Conservation (phyloP, 768 basidiomycete species). For the Tylopilus subfusipes region DNA sequence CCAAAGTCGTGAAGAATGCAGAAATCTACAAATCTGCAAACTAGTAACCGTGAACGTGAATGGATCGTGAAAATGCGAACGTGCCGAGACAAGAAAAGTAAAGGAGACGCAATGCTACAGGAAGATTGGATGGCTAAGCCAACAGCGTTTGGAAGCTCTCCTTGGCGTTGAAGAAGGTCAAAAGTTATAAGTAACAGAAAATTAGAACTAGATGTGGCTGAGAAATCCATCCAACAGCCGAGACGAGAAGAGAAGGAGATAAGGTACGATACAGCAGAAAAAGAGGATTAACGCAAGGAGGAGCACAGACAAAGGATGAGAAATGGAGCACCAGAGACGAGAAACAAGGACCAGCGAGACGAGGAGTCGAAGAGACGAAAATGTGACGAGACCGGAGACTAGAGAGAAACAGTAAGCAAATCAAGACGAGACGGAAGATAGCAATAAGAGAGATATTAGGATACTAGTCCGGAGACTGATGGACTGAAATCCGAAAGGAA, state of each 20-base stretch:
- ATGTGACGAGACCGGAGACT: slow-evolving; percentile 9
- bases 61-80: slow-evolving; percentile 12
- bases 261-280: slow-evolving; percentile 32
- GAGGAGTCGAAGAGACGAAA: slow-evolving; percentile 5
- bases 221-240: slow-evolving; percentile 33
- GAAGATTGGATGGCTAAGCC: slow-evolving; percentile 27
- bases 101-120: slow-evolving; percentile 37
- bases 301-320: slow-evolving; percentile 21
- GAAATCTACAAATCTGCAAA: slow-evolving; percentile 33
- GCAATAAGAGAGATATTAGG: slow-evolving; percentile 35
- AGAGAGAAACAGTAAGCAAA: slow-evolving; percentile 17
- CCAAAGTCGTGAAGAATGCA: slow-evolving; percentile 26
- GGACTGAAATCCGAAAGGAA: slow-evolving; percentile 27
- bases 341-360: slow-evolving; percentile 12
- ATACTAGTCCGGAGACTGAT: slow-evolving; percentile 28
- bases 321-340: slow-evolving; percentile 10
- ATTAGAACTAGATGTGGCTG: slow-evolving; percentile 18
- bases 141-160: slow-evolving; percentile 31
- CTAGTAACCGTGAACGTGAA: slow-evolving; percentile 10
- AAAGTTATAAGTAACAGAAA: slow-evolving; percentile 35
- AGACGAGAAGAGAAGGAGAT: slow-evolving; percentile 24
- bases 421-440: slow-evolving; percentile 30
- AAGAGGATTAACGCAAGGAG: slow-evolving; percentile 31
- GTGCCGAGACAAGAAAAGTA: slow-evolving; percentile 10
- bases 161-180: slow-evolving; percentile 35